phyloP scores from a whole-genome alignment of 2,329 filamentous ascomycete genomes.

The Ramularia endophylla region DNA sequence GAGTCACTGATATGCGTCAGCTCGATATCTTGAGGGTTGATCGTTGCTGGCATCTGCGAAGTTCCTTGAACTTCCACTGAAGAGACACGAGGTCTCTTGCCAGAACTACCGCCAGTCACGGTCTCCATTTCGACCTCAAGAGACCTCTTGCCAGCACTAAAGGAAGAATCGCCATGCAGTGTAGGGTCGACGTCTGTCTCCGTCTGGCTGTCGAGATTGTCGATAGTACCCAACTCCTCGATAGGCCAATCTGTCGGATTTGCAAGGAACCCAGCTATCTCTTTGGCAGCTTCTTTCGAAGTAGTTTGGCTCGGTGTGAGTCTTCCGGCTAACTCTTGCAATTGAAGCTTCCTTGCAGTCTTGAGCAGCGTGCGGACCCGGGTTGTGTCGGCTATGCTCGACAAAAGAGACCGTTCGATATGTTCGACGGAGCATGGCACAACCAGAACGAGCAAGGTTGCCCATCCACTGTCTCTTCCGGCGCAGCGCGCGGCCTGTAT shows the following conservation, averaged over 20 bases:
- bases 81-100: slow-evolving; percentile 23
- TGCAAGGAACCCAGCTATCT: slow-evolving; percentile 19
- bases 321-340: slow-evolving; percentile 30
- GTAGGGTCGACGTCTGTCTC: slow-evolving; percentile 23
- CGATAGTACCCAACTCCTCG: slow-evolving; percentile 20
- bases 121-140: slow-evolving; percentile 7
- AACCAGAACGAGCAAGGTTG: slow-evolving; percentile 33
- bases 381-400: slow-evolving; percentile 19
- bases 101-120: slow-evolving; percentile 4
- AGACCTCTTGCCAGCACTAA: slow-evolving; percentile 18
- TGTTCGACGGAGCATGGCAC: slow-evolving; percentile 40
- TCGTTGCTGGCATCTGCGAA: slow-evolving; percentile 18
- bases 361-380: slow-evolving; percentile 34
- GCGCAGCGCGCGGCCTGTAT: slow-evolving; percentile 10
- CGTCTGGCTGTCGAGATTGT: slow-evolving; percentile 29
- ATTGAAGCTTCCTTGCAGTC: slow-evolving; percentile 18
- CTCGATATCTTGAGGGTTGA: slow-evolving; percentile 31
- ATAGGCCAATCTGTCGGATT: slow-evolving; percentile 22
- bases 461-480: slow-evolving; percentile 9
- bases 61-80: too few species aligned
- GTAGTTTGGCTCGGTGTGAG: slow-evolving; percentile 24
- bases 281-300: slow-evolving; percentile 17
- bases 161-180: not conserved
- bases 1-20: slow-evolving; percentile 40
- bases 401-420: slow-evolving; percentile 36